A percentile compares a stretch with the other conserved stretches of the same genome.
phyloP scores from a whole-genome alignment of 1,284 basidiomycete species.

The Ceratobasidium sp. region DNA sequence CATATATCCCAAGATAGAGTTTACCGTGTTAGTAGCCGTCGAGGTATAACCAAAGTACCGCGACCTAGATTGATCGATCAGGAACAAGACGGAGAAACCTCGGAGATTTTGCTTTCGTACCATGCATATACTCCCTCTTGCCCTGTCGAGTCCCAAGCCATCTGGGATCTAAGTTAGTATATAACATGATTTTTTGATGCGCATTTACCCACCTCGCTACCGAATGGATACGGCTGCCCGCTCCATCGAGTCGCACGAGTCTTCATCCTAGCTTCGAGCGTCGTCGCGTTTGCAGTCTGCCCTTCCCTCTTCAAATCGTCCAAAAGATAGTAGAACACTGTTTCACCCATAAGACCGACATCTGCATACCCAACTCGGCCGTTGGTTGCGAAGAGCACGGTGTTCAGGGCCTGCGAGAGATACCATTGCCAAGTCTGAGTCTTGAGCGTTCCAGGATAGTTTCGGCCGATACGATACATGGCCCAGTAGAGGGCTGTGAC shows the following conservation, averaged over 20 bases:
- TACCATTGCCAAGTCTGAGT: conserved; percentile 67
- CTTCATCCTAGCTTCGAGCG: conserved; percentile 62
- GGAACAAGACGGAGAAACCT: neutral
- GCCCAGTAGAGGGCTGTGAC: conserved; percentile 68
- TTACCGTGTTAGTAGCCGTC: conserved; percentile 64
- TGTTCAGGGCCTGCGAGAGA: conserved; percentile 64
- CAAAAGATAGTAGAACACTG: conserved; percentile 61
- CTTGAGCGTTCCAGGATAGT: conserved; percentile 63
- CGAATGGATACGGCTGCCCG: conserved; percentile 62
- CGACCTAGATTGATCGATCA: conserved; percentile 65
- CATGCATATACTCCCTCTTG: conserved; percentile 50
- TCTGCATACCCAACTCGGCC: conserved; percentile 60
- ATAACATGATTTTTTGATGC: too few relatives aligned
- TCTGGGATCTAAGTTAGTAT: too few relatives aligned
- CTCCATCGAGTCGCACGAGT: conserved; percentile 61
- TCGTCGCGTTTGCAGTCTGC: conserved; percentile 60
- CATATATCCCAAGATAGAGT: conserved; percentile 68
- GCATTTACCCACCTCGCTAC: conserved; percentile 2
- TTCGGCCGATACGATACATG: conserved; percentile 66
- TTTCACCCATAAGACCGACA: conserved; percentile 69
- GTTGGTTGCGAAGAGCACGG: conserved; percentile 62
- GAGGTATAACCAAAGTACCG: conserved; percentile 65
- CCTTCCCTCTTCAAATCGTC: conserved; percentile 67
- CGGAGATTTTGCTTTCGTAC: neutral
- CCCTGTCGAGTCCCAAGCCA: conserved; percentile 72